Conservation (phyloP, 1,284 basidiomycete species). For the Irpex lacteus region DNA sequence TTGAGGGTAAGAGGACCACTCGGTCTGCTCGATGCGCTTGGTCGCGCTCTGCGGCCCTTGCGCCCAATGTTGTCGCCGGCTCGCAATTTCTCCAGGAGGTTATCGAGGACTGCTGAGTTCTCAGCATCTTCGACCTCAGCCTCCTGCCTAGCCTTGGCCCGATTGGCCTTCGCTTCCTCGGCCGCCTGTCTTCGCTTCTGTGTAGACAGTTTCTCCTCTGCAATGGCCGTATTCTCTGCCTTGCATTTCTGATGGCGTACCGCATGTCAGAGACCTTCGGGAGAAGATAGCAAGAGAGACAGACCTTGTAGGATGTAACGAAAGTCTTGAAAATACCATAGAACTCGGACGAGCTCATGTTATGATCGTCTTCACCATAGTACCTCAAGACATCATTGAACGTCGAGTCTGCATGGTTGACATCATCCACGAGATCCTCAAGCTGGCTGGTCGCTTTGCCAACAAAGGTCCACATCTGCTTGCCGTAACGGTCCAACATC, state of each 20-base stretch:
- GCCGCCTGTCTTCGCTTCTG: slow-evolving; percentile 66
- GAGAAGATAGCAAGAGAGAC: slow-evolving; percentile 18
- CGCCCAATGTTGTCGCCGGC: slow-evolving; percentile 64
- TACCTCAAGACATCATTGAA: slow-evolving; percentile 84
- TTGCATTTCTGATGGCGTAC: slow-evolving; percentile 71
- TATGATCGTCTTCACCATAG: slow-evolving; percentile 90
- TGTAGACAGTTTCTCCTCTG: slow-evolving; percentile 60
- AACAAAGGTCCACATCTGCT: slow-evolving; percentile 88
- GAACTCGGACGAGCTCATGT: slow-evolving; percentile 81
- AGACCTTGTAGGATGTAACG: slow-evolving; percentile 85
- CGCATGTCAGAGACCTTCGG: slow-evolving; percentile 10
- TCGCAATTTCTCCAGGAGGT: slow-evolving; percentile 69
- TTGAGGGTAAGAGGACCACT: slow-evolving; percentile 40
- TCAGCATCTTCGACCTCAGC: slow-evolving; percentile 46
- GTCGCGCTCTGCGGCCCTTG: slow-evolving; percentile 52
- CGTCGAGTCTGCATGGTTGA: slow-evolving; percentile 77
- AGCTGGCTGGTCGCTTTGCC: slow-evolving; percentile 72
- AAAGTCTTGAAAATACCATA: slow-evolving; percentile 96
- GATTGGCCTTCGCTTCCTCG: slow-evolving; percentile 59
- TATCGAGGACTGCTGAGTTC: slow-evolving; percentile 67
- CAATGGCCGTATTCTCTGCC: slow-evolving; percentile 66
- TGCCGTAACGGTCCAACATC: slow-evolving; percentile 74
- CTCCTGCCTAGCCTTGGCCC: slow-evolving; percentile 49
- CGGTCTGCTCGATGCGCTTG: slow-evolving; percentile 33
- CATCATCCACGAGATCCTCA: slow-evolving; percentile 81